Evolutionary conservation across 495 filamentous ascomycete genomes (phyloP), one percentile per base, ranked within the genome.

Genomic region (Hypomontagnella submonticulosa): DNA sequence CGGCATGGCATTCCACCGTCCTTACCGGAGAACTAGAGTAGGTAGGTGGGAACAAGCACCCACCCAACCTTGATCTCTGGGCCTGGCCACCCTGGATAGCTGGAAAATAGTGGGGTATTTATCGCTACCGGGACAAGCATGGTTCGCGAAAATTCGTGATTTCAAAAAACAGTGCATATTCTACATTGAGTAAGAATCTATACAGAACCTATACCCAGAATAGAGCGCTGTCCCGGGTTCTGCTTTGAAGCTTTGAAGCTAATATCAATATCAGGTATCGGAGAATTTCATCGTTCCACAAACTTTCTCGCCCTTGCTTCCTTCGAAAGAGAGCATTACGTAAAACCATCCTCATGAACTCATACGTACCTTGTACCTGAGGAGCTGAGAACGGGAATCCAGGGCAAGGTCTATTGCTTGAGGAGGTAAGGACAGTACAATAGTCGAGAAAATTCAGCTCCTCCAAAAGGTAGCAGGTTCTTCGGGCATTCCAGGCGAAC

Each of bases 401-500:
- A 49, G 20, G 30, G 38, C 10, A 36, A 50, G 34, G 57, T 52
- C 33, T 37, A 48, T 8, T 42, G 13, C 36, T 50, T 7, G 41
- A 19, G 48, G n/a, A n/a, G n/a, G n/a, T n/a, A n/a, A n/a, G n/a
- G n/a, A n/a, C n/a, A n/a, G n/a, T n/a, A n/a, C n/a, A 57, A 27
- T 34, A 23, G 34, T 7, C 6, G 15, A 40, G 20, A 48, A 51
- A 52, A 34, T 11, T 44, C 48, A 49, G 16, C 42, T 47, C 48
- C 44, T 41, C 62, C 44, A 59, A 62, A n/a, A 67, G 23, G 40
- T 49, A 54, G 66, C 50, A 69, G 60, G 59, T 60, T 68, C 41
- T 53, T 69, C 66, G 59, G 66, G 37, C 41, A 63, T 60, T 59
- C 60, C 60, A 63, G 60, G 54, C 42, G 15, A 19, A 30, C 34